These are phyloP conservation scores for Basidiobolus meristosporus DNA, from an alignment of 371 early-diverging fungal species.

Conservation along the genomic window DNA sequence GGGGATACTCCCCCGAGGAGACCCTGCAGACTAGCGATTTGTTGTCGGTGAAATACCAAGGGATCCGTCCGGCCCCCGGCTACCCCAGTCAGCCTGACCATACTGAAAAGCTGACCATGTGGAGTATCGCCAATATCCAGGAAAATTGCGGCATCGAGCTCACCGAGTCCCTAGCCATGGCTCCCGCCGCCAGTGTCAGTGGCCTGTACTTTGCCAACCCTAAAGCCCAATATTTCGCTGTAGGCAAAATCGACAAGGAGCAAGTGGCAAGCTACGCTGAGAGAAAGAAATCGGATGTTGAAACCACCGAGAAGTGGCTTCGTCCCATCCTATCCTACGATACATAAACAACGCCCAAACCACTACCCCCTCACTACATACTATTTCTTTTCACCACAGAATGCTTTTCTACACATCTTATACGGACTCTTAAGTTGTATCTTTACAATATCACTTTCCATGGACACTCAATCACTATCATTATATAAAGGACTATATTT, in stretches of 20 bases:
- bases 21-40: conserved; percentile 48
- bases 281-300: conserved; percentile 48
- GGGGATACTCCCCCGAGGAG: conserved; percentile 76
- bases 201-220: conserved; percentile 59
- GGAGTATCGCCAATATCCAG: conserved; percentile 56
- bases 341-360: neutral
- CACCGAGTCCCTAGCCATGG: conserved; percentile 83
- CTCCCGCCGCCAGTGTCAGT: conserved; percentile 72
- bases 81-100: conserved; percentile 81
- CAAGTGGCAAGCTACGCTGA: conserved; percentile 62
- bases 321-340: conserved; percentile 66
- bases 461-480: no score
- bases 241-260: conserved; percentile 80
- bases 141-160: conserved; percentile 61
- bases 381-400: no score
- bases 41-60: conserved; percentile 76
- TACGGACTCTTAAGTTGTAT: no score
- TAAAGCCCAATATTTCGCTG: conserved; percentile 73
- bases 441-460: no score
- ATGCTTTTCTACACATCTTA: no score
- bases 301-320: conserved; percentile 68
- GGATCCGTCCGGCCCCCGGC: conserved; percentile 85
- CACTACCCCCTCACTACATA: no score
- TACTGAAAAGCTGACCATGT: conserved; percentile 80
- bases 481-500: no score